Percentiles rank a stretch among this genome's conserved stretches.
phyloP scores from a whole-genome alignment of 2,329 filamentous ascomycete genomes.

The Aspergillus versicolor region DNA sequence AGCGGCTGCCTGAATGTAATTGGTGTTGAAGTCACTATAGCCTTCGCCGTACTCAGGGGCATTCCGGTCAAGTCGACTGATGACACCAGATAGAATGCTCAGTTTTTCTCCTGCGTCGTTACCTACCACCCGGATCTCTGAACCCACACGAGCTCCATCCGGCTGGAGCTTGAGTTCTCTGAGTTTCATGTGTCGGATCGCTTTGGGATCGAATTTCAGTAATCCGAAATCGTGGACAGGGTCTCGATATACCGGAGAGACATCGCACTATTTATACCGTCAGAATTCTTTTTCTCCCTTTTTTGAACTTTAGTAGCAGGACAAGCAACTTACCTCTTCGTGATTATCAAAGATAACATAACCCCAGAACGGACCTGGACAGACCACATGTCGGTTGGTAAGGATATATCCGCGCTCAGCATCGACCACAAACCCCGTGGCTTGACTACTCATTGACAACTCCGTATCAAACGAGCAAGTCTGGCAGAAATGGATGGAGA shows the following conservation, averaged over 20 bases:
- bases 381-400: constrained; percentile 90
- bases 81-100: constrained; percentile 95
- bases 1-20: constrained; percentile 97
- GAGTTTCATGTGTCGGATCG: constrained; percentile 96
- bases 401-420: constrained; percentile 86
- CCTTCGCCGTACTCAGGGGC: constrained; percentile 97
- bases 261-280: constrained; percentile 67
- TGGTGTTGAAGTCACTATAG: constrained; percentile 94
- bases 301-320: not conserved
- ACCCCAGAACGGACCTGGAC: constrained; percentile 94
- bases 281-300: not conserved
- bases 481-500: constrained; percentile 98
- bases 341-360: constrained; percentile 99
- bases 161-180: constrained; percentile 77
- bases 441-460: constrained; percentile 86
- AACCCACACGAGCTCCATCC: constrained; percentile 80
- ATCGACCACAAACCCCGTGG: constrained; percentile 96
- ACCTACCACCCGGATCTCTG: constrained; percentile 94
- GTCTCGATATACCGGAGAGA: constrained; percentile 94
- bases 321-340: constrained; percentile 59
- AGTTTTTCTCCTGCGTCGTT: constrained; percentile 99
- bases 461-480: constrained; percentile 99
- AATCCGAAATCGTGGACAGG: constrained; percentile 99
- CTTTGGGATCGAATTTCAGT: constrained; percentile 89
- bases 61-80: constrained; percentile 92